Base-by-base conservation (phyloP, 2,329 filamentous ascomycete genomes). In the Elsinoe australis region DNA sequence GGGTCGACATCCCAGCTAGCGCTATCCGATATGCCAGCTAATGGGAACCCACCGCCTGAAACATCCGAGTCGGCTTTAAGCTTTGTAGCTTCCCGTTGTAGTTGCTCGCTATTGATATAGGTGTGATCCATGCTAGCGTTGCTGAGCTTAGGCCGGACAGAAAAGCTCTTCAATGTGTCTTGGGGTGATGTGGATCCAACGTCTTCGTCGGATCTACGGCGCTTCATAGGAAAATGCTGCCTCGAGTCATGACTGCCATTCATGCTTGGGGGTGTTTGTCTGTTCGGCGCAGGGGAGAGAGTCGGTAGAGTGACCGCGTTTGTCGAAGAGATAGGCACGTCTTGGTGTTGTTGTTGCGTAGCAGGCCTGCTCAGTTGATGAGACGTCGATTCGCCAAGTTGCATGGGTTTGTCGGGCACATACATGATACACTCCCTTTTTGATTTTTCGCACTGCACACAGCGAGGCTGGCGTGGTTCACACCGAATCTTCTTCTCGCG, bases 401-500 rank as follows among this genome's bases (percentile, higher is more conserved):
- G 44, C 15, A 31, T 18, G 12, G 26, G 6, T 12, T 29, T 29
- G 7, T 21, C 35, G 22, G 18, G 29, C 10, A 54, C 61, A 44
- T 70, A 90, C 85, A 85, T 85, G 66, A 83, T 83, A 76, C 89
- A 95, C 14, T 83, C 73, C 39, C 87, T 78, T 49, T 88, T 87
- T 61, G 90, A 90, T 68, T 94, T 95, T 62, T 92, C 84, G 64
- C 89, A 95, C 67, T 95, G 88, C 47, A 89, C 78, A 58, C 89
- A 95, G 56, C 87, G 87, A 31, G 85, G 85, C 55, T 80, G 83
- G 57, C 89, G 87, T 1, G 88, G 89, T 55, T 95, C 87, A 61
- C 89, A 95, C 66, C 94, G 95, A 69, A 95, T 94, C 73, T 95
- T 95, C 79, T 95, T 95, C 68, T 95, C 88, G 44, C 89, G 79